Conservation (phyloP, 345 rosid species). For the Hibiscus trionum region DNA sequence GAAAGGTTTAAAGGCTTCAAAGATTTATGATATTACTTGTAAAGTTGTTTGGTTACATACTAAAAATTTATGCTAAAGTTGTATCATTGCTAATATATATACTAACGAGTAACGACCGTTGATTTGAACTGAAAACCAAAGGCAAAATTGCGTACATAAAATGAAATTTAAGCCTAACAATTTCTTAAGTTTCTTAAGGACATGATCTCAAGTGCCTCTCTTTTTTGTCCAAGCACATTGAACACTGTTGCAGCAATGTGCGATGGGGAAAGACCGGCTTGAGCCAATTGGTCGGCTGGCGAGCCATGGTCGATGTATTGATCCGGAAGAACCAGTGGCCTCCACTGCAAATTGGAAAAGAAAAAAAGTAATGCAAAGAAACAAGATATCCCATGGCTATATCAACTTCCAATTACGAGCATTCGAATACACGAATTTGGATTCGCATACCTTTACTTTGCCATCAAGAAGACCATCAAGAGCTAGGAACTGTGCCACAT, state of each 20-base stretch:
- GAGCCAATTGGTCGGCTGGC: constrained; percentile 53
- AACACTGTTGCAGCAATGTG: constrained; percentile 82
- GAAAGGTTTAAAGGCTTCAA: too few relatives aligned
- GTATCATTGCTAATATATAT: too few relatives aligned
- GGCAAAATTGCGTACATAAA: not conserved
- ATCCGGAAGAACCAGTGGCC: constrained; percentile 78
- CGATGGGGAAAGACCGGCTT: constrained; percentile 82
- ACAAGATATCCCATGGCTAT: not conserved
- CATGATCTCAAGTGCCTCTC: constrained; percentile 60
- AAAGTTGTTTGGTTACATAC: too few relatives aligned
- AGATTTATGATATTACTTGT: too few relatives aligned
- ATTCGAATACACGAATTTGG: not conserved
- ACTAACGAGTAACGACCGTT: too few relatives aligned
- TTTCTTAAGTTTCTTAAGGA: constrained; percentile 18
- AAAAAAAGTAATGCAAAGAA: not conserved
- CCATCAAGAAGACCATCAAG: constrained; percentile 90
- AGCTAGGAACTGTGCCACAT: constrained; percentile 89
- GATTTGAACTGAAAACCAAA: constrained; percentile 16
- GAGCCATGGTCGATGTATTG: constrained; percentile 81
- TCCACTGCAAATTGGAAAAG: constrained; percentile 48
- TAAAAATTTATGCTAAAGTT: too few relatives aligned
- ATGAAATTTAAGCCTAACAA: not conserved
- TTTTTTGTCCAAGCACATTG: constrained; percentile 52
- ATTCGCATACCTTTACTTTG: constrained; percentile 52
- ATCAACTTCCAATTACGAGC: not conserved